Evolutionary conservation across 2,329 filamentous ascomycete genomes (phyloP).

Genomic region (Aspergillus sojae): DNA sequence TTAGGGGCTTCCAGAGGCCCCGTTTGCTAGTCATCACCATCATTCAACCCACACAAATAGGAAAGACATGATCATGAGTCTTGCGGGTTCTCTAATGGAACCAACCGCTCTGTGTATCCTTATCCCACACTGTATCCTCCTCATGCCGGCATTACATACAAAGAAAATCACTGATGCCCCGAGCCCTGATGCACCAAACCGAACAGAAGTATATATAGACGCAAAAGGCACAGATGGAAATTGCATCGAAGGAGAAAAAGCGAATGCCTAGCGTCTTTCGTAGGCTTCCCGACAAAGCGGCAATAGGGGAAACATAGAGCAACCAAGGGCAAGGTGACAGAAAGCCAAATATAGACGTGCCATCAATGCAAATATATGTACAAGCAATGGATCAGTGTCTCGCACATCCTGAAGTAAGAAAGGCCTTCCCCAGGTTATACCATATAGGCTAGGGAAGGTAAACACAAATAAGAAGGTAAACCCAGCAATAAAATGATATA

Average conservation of each 20-base stretch:
- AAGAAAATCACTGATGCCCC: slow-evolving; percentile 16
- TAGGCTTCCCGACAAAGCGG: slow-evolving; percentile 17
- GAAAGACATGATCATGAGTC: slow-evolving; percentile 15
- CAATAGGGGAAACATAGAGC: slow-evolving; percentile 11
- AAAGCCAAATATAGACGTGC: slow-evolving; percentile 22
- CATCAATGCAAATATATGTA: slow-evolving; percentile 38
- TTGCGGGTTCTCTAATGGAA: slow-evolving; percentile 1
- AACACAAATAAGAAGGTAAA: slow-evolving; percentile 12
- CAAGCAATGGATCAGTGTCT: slow-evolving; percentile 33
- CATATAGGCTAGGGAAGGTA: slow-evolving; percentile 17
- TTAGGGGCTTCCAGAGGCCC: neutral
- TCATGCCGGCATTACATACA: slow-evolving; percentile 21
- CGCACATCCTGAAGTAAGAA: slow-evolving; percentile 21
- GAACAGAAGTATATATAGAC: slow-evolving; percentile 23
- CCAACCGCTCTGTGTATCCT: slow-evolving; percentile 19
- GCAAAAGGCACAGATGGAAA: slow-evolving; percentile 14
- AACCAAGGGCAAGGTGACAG: slow-evolving; percentile 11
- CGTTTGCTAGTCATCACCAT: slow-evolving; percentile 7
- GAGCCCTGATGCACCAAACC: slow-evolving; percentile 18
- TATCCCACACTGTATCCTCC: slow-evolving; percentile 8
- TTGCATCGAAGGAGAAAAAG: slow-evolving; percentile 9
- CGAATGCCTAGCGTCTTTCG: slow-evolving; percentile 9
- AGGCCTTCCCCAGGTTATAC: slow-evolving; percentile 20
- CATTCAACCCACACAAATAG: slow-evolving; percentile 6
- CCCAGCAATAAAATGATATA: slow-evolving; percentile 24